These are phyloP conservation scores for Triglochin maritima DNA, from an alignment of 106 monocot genomes.

Conservation along the genomic window DNA sequence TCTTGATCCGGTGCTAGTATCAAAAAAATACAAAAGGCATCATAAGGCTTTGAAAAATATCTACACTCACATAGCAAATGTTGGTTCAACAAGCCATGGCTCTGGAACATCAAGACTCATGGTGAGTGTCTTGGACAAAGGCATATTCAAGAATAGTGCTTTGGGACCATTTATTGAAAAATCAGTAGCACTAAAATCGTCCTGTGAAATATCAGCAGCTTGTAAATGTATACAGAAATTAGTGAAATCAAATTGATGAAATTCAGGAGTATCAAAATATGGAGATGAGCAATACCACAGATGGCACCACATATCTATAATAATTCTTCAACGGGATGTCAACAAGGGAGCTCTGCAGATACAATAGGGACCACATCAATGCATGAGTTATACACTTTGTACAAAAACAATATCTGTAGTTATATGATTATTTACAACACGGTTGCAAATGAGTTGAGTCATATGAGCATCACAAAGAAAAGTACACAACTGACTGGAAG, in stretches of 20 bases:
- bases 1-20: neutral
- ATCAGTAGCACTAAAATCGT: conserved; percentile 80
- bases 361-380: neutral
- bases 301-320: conserved; percentile 84
- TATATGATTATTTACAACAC: no score
- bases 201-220: conserved; percentile 35
- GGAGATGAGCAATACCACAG: conserved; percentile 38
- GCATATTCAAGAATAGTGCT: conserved; percentile 95
- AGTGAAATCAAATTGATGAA: neutral
- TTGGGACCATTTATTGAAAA: conserved; percentile 68
- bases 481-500: no score
- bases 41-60: conserved; percentile 1
- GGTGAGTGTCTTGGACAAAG: conserved; percentile 79
- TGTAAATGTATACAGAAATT: neutral
- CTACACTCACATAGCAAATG: conserved; percentile 65
- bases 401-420: neutral
- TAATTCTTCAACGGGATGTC: conserved; percentile 94
- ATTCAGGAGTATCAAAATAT: neutral
- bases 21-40: neutral
- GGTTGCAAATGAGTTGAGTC: no score
- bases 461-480: no score
- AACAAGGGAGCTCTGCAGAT: conserved; percentile 91
- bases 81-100: conserved; percentile 95
- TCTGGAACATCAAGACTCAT: conserved; percentile 99
- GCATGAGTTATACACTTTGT: neutral